phyloP scores from a whole-genome alignment of 2,329 filamentous ascomycete species.

The Aspergillus aculeatus region DNA sequence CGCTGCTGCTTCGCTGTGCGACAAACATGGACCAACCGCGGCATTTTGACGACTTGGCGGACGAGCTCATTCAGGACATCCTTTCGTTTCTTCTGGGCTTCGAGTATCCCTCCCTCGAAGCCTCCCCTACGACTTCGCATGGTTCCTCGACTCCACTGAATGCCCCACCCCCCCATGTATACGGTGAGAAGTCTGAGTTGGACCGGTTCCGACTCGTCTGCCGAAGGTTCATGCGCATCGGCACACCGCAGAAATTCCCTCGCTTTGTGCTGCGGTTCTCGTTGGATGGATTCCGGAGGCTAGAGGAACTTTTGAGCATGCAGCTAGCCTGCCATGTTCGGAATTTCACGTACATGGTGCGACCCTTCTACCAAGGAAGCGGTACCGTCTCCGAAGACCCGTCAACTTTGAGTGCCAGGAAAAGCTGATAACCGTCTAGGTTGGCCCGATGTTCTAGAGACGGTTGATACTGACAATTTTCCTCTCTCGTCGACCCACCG shows the following conservation, averaged over 20 bases:
- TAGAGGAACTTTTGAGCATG: slow-evolving; percentile 37
- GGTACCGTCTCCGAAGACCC: slow-evolving; percentile 30
- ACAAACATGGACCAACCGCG: slow-evolving; percentile 33
- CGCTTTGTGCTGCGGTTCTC: slow-evolving; percentile 40
- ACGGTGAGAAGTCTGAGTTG: slow-evolving; percentile 36
- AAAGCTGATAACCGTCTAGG: slow-evolving; percentile 29
- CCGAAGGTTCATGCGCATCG: slow-evolving; percentile 41
- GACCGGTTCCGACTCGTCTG: slow-evolving; percentile 44
- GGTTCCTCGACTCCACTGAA: slow-evolving; percentile 10
- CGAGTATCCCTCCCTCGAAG: slow-evolving; percentile 15
- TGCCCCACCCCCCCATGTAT: slow-evolving; percentile 9
- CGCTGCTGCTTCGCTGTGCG: slow-evolving; percentile 32
- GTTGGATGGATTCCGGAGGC: slow-evolving; percentile 32
- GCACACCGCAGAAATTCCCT: slow-evolving; percentile 40
- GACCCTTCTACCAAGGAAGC: slow-evolving; percentile 41
- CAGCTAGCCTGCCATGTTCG: slow-evolving; percentile 38
- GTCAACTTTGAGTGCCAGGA: slow-evolving; percentile 2
- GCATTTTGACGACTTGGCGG: slow-evolving; percentile 36
- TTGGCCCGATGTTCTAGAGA: slow-evolving; percentile 28
- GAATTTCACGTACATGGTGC: slow-evolving; percentile 42
- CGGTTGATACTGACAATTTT: slow-evolving; percentile 20
- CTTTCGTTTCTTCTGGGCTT: slow-evolving; percentile 31
- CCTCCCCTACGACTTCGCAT: slow-evolving; percentile 11
- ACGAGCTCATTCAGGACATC: slow-evolving; percentile 38
- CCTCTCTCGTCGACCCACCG: slow-evolving; percentile 29